phyloP scores from a whole-genome alignment of 2,329 filamentous ascomycete genomes.

The Aureobasidium sp. region DNA sequence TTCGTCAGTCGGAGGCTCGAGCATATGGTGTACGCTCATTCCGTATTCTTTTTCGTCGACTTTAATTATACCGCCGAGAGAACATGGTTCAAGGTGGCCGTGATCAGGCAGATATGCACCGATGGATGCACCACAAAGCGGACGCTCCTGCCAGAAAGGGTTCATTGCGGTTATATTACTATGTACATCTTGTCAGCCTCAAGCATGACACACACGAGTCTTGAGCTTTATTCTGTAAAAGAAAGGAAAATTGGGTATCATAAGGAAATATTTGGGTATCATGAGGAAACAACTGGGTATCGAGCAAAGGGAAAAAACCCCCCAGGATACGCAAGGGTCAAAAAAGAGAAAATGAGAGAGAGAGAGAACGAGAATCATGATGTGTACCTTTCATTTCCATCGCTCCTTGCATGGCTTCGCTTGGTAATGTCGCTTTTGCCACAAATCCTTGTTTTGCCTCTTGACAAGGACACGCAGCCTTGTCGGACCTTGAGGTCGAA shows the following conservation, averaged over 20 bases:
- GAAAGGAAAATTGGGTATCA: neutral
- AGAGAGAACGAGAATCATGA: slow-evolving; percentile 2
- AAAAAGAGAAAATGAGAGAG: neutral
- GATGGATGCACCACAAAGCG: slow-evolving; percentile 83
- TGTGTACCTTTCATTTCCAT: slow-evolving; percentile 19
- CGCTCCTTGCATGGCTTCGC: slow-evolving; percentile 25
- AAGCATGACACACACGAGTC: slow-evolving; percentile 4
- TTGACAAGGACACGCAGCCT: slow-evolving; percentile 37
- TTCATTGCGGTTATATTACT: slow-evolving; percentile 40
- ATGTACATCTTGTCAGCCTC: slow-evolving; percentile 11
- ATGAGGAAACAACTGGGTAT: slow-evolving; percentile 7
- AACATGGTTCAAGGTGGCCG: slow-evolving; percentile 81
- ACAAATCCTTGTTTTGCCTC: slow-evolving; percentile 14
- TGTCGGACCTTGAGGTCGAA: slow-evolving; percentile 66
- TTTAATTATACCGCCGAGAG: slow-evolving; percentile 79
- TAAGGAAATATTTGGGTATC: neutral
- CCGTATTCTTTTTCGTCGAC: slow-evolving; percentile 75
- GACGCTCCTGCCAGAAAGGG: slow-evolving; percentile 68
- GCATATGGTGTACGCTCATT: slow-evolving; percentile 96
- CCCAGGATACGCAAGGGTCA: neutral
- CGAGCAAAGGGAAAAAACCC: slow-evolving; percentile 2
- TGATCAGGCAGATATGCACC: slow-evolving; percentile 74
- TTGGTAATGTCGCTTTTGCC: slow-evolving; percentile 16
- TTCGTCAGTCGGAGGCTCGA: slow-evolving; percentile 58
- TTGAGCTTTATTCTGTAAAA: neutral